Evolutionary conservation across 2,329 filamentous ascomycete genomes (phyloP).

Genomic region (Exophiala sp.): DNA sequence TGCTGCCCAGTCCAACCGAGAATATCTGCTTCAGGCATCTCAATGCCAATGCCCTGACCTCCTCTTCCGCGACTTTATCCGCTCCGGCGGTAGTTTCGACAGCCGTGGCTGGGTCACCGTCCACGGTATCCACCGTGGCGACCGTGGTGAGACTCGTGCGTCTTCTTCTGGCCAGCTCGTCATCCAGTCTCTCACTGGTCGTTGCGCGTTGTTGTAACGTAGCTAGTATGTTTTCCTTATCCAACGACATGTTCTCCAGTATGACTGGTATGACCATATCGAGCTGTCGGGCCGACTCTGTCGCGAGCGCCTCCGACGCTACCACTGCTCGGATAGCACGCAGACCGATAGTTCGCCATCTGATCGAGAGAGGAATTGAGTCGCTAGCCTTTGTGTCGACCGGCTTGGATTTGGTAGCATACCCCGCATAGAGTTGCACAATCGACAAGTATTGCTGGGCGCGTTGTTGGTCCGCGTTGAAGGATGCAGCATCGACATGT

Average conservation of each 20-base stretch:
- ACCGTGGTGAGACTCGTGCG: constrained; percentile 76
- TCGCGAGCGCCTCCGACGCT: constrained; percentile 69
- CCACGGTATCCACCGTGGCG: constrained; percentile 62
- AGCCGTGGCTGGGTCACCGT: constrained; percentile 59
- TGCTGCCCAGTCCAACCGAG: constrained; percentile 56
- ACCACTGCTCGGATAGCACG: constrained; percentile 77
- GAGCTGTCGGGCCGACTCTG: constrained; percentile 69
- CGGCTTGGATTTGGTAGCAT: constrained; percentile 61
- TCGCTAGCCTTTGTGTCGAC: constrained; percentile 35
- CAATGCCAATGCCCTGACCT: constrained; percentile 75
- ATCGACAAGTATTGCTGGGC: constrained; percentile 75
- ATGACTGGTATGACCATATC: constrained; percentile 76
- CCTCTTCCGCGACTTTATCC: constrained; percentile 82
- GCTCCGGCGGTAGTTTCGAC: constrained; percentile 77
- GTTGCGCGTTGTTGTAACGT: constrained; percentile 62
- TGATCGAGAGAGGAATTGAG: constrained; percentile 63
- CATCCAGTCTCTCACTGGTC: constrained; percentile 61
- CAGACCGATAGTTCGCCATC: constrained; percentile 69
- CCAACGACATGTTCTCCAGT: constrained; percentile 76
- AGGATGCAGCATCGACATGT: constrained; percentile 76
- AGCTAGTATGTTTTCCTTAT: constrained; percentile 63
- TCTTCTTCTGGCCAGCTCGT: constrained; percentile 57
- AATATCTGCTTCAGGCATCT: constrained; percentile 85
- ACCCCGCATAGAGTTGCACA: constrained; percentile 69
- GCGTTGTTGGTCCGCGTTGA: constrained; percentile 81